Conservation (phyloP, 257 asterid genomes). For the Solanum sejunctum region DNA sequence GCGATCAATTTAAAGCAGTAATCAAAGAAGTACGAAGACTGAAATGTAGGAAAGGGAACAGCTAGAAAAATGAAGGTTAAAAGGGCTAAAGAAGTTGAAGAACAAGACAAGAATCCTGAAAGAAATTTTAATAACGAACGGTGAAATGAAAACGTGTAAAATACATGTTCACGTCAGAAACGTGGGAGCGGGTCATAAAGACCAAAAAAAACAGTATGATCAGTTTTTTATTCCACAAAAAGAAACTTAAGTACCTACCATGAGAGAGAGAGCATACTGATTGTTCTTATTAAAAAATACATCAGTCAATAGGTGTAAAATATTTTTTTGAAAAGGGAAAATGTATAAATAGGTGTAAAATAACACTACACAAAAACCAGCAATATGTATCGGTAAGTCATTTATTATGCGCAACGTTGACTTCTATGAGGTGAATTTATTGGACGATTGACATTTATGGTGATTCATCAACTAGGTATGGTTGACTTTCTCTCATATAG, state of each 20-base stretch:
- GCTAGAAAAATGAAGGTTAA: not conserved
- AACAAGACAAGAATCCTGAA: not conserved
- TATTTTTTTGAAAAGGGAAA: not conserved
- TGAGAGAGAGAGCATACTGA: not conserved
- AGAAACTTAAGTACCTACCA: not conserved
- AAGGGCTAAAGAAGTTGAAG: not conserved
- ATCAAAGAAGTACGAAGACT: not conserved
- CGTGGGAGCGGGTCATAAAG: not conserved
- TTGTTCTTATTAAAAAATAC: too few relatives aligned
- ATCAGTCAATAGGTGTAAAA: not conserved
- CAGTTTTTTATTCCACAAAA: not conserved
- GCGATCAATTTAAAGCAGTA: not conserved
- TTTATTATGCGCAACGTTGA: not conserved
- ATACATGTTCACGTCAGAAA: not conserved
- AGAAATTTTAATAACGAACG: not conserved
- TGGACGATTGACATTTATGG: not conserved
- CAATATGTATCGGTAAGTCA: not conserved
- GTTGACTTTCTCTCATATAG: not conserved
- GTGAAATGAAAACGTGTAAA: not conserved
- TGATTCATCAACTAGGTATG: not conserved
- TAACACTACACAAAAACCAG: not conserved
- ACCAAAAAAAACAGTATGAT: not conserved
- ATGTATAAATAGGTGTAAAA: not conserved
- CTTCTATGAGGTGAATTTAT: not conserved
- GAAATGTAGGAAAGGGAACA: not conserved